These are phyloP conservation scores for Medicago arabica DNA, from an alignment of 306 rosid genomes.

Conservation along the genomic window DNA sequence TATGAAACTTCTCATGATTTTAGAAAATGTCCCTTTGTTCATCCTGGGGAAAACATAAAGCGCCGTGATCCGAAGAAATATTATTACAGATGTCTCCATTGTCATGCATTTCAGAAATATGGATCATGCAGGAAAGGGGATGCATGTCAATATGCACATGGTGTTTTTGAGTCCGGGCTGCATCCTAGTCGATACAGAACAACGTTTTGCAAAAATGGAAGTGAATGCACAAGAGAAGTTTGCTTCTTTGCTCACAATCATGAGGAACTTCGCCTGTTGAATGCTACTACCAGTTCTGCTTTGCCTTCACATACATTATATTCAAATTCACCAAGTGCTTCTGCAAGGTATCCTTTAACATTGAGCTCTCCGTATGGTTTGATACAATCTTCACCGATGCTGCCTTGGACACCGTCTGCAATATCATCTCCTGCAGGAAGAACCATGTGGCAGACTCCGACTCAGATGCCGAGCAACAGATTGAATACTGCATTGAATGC, in stretches of 20 bases:
- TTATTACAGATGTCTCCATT: neutral
- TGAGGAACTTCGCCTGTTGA: neutral
- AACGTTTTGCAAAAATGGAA: neutral
- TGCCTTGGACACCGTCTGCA: neutral
- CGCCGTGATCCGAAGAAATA: neutral
- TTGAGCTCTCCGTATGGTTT: neutral
- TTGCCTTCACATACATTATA: neutral
- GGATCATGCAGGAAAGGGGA: neutral
- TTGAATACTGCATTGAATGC: neutral
- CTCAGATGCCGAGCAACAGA: neutral
- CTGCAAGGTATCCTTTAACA: neutral
- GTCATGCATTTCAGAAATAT: neutral
- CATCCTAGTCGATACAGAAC: neutral
- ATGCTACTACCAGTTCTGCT: neutral
- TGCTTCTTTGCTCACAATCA: neutral
- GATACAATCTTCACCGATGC: neutral
- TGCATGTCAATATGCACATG: neutral
- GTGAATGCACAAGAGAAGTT: neutral
- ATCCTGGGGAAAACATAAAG: neutral
- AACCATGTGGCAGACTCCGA: neutral
- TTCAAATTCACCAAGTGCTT: neutral
- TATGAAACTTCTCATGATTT: neutral
- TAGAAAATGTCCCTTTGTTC: neutral
- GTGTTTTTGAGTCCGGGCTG: neutral
- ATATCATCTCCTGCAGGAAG: neutral